Evolutionary conservation across 371 early-diverging fungal genomes (phyloP).

Genomic region (Sporodiniella umbellata): DNA sequence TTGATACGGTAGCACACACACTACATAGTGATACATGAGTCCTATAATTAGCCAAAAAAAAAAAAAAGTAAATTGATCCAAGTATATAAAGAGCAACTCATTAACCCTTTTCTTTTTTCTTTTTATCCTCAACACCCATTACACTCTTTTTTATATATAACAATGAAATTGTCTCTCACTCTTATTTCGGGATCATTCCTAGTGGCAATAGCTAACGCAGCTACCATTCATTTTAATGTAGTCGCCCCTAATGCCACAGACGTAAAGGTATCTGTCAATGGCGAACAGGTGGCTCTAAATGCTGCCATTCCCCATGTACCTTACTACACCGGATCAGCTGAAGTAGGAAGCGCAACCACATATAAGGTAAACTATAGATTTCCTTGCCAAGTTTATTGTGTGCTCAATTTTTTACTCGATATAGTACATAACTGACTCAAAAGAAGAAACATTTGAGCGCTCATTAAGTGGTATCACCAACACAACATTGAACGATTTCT

Average conservation of each 20-base stretch:
- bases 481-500: constrained; percentile 48
- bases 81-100: not conserved
- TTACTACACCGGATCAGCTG: constrained; percentile 40
- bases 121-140: constrained; percentile 1
- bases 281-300: constrained; percentile 31
- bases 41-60: constrained; percentile 7
- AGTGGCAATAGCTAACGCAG: constrained; percentile 29
- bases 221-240: constrained; percentile 45
- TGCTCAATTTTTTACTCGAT: not conserved
- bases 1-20: not conserved
- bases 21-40: constrained; percentile 3
- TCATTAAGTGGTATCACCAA: constrained; percentile 23
- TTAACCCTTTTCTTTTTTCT: constrained; percentile 2
- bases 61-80: not conserved
- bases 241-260: constrained; percentile 48
- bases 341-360: constrained; percentile 24
- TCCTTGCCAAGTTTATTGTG: too few species aligned
- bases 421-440: constrained; percentile 46
- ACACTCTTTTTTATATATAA: constrained; percentile 2
- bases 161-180: constrained; percentile 23
- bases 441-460: constrained; percentile 47
- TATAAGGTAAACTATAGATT: constrained; percentile 36
- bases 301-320: constrained; percentile 43
- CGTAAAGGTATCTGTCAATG: constrained; percentile 48
- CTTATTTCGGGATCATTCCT: constrained; percentile 17